Evolutionary conservation across 1,139 yeast species (phyloP).

Genomic region (Suhomyces maxii): DNA sequence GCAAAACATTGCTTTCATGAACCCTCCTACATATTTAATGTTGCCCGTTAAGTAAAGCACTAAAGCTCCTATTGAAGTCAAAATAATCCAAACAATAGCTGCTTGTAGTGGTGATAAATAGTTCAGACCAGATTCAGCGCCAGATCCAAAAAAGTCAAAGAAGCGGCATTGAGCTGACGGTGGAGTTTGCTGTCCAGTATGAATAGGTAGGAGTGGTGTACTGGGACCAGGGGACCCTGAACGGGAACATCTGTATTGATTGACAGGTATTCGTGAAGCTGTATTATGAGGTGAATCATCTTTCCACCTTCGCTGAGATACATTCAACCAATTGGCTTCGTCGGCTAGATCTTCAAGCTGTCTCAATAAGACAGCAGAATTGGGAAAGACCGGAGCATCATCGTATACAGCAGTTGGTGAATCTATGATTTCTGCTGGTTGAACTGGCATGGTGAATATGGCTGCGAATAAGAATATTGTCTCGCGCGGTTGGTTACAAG

Average conservation of each 20-base stretch:
- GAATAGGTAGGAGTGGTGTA: too few relatives aligned
- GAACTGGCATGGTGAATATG: not conserved
- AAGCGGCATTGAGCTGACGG: too few relatives aligned
- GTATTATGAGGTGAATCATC: not conserved
- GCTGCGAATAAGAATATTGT: not conserved
- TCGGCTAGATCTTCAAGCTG: conserved; percentile 11
- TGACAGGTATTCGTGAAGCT: too few relatives aligned
- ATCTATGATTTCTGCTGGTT: not conserved
- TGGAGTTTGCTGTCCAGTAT: too few relatives aligned
- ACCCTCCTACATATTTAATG: not conserved
- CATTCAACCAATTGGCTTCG: conserved; percentile 7
- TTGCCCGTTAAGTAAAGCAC: conserved; percentile 1
- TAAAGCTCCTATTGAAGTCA: not conserved
- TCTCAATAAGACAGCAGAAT: conserved; percentile 1
- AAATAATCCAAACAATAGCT: not conserved
- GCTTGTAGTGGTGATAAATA: not conserved
- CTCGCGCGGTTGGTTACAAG: too few relatives aligned
- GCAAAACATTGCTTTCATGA: conserved; percentile 1
- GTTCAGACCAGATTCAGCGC: not conserved
- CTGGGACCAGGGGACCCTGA: too few relatives aligned
- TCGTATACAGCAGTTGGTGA: too few relatives aligned
- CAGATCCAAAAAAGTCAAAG: too few relatives aligned
- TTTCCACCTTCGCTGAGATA: not conserved
- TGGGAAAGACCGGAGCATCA: not conserved
- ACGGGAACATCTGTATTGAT: too few relatives aligned